Percentiles rank a stretch among this genome's conserved stretches.
Evolutionary conservation across 192 early-diverging fungal genomes (phyloP).

Genomic region (Rhizophagus prolifer): DNA sequence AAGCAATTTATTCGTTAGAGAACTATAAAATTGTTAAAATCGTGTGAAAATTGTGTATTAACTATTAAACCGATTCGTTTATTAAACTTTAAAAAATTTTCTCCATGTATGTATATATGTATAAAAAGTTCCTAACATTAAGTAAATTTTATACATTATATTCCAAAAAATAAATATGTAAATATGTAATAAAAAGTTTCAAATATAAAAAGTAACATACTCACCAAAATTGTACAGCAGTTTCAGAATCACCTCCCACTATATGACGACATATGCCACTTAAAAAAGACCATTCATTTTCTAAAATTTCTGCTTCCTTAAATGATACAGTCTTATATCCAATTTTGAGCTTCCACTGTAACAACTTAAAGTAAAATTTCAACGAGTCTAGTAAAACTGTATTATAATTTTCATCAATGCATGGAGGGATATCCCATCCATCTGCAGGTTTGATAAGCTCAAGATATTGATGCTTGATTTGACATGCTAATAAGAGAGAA

Average conservation of each 20-base stretch:
- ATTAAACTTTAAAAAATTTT: background rate
- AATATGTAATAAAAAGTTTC: conserved; percentile 21
- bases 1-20: conserved; percentile 48
- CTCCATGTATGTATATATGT: background rate
- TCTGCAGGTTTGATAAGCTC: conserved; percentile 57
- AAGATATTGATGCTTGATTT: conserved; percentile 70
- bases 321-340: conserved; percentile 56
- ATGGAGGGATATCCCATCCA: conserved; percentile 69
- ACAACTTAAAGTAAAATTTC: conserved; percentile 73
- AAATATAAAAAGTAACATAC: conserved; percentile 26
- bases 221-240: conserved; percentile 76
- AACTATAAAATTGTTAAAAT: conserved; percentile 35
- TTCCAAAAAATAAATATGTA: background rate
- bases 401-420: conserved; percentile 69
- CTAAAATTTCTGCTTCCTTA: conserved; percentile 77
- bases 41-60: background rate
- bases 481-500: conserved; percentile 66
- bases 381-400: conserved; percentile 67
- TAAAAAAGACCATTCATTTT: conserved; percentile 82
- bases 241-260: conserved; percentile 72
- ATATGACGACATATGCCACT: conserved; percentile 66
- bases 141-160: background rate
- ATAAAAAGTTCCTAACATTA: background rate
- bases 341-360: conserved; percentile 69
- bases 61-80: background rate